These are phyloP conservation scores for Bocquillonia castaneifolia DNA, from an alignment of 441 rosid species.

Conservation along the genomic window DNA sequence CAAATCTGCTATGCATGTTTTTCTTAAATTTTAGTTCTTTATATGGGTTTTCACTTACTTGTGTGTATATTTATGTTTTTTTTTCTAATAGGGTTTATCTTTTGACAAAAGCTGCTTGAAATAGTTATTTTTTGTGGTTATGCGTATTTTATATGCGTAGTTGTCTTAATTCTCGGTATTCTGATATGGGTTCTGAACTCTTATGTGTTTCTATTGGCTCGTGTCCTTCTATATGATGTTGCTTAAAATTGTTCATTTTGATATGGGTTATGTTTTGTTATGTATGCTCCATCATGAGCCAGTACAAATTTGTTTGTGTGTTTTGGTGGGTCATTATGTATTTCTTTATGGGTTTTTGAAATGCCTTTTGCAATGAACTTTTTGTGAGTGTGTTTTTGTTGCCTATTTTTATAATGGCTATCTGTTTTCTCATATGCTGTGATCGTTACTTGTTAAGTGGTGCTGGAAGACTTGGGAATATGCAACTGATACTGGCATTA, in stretches of 20 bases:
- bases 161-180: neutral
- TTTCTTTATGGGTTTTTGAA: too few relatives aligned
- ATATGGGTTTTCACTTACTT: too few relatives aligned
- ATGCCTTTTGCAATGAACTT: constrained; percentile 4
- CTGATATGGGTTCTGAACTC: neutral
- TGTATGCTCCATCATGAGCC: neutral
- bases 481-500: constrained; percentile 13
- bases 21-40: too few relatives aligned
- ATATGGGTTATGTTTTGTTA: neutral
- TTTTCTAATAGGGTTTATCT: too few relatives aligned
- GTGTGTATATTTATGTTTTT: too few relatives aligned
- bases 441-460: neutral
- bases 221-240: neutral
- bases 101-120: too few relatives aligned
- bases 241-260: neutral
- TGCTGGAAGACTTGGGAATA: neutral
- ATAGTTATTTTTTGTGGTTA: too few relatives aligned
- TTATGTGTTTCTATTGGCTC: neutral
- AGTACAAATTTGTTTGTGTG: neutral
- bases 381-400: neutral
- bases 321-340: neutral
- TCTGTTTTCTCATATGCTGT: neutral
- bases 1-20: too few relatives aligned
- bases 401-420: neutral
- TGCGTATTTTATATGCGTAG: too few relatives aligned